Percentiles rank a stretch among this genome's conserved stretches.
Conservation (phyloP, 495 filamentous ascomycete genomes). For the Chaetomium fimeti region DNA sequence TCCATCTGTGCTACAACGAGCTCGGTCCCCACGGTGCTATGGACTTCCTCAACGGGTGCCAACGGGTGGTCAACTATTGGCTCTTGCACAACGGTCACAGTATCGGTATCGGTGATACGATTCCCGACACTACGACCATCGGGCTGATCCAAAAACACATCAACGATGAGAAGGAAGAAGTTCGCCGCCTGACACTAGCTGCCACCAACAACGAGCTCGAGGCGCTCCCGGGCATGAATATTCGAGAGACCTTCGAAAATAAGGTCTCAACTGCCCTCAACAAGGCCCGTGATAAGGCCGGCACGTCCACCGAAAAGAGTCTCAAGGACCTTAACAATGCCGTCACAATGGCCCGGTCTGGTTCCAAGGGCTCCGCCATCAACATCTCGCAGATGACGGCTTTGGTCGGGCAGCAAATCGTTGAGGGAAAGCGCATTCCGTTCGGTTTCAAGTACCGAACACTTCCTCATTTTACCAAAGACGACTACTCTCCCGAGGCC, state of each 20-base stretch:
- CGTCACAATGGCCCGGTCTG: constrained; percentile 90
- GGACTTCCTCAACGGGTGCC: constrained; percentile 91
- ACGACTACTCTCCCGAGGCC: constrained; percentile 96
- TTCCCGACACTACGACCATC: constrained; percentile 82
- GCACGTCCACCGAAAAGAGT: constrained; percentile 84
- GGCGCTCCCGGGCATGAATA: constrained; percentile 90
- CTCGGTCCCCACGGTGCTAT: constrained; percentile 79
- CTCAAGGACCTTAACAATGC: constrained; percentile 95
- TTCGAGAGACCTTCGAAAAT: constrained; percentile 96
- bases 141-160: constrained; percentile 78
- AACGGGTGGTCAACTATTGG: constrained; percentile 95
- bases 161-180: constrained; percentile 72
- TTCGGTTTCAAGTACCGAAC: constrained; percentile 99
- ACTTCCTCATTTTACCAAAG: constrained; percentile 96
- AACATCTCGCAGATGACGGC: constrained; percentile 99
- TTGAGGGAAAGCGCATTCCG: constrained; percentile 98
- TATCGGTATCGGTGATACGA: constrained; percentile 98
- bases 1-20: constrained; percentile 97
- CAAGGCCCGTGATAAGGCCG: constrained; percentile 91
- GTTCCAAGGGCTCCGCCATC: constrained; percentile 96
- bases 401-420: constrained; percentile 92
- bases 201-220: constrained; percentile 87
- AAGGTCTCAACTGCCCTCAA: constrained; percentile 92
- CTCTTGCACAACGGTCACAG: constrained; percentile 96
- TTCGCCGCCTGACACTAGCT: constrained; percentile 65